phyloP scores from a whole-genome alignment of 139 green algal genomes.

The Edaphochlamys debaryana region DNA sequence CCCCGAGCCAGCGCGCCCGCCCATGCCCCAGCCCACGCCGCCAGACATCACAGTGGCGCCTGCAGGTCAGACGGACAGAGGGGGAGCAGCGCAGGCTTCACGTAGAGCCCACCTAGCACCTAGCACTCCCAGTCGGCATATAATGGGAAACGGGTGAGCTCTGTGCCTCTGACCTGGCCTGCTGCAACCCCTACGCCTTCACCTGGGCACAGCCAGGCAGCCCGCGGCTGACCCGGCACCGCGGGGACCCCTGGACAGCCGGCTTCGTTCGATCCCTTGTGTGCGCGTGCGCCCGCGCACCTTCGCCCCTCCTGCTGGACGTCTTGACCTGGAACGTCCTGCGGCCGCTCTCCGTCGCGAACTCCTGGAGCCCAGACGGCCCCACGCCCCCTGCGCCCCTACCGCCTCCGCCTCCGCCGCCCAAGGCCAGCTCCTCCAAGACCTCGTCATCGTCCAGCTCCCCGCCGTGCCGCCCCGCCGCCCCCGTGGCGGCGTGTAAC shows the following conservation, averaged over 20 bases:
- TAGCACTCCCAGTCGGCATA: too few relatives aligned
- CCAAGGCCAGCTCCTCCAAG: slow-evolving; percentile 23
- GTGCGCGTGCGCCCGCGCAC: too few relatives aligned
- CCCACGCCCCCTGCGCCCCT: background rate
- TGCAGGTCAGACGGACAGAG: background rate
- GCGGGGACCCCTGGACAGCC: background rate
- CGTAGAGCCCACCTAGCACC: too few relatives aligned
- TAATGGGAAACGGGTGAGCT: too few relatives aligned
- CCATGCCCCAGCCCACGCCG: slow-evolving; percentile 52
- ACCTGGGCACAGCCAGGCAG: too few relatives aligned
- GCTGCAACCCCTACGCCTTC: too few relatives aligned
- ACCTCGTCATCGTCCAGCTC: slow-evolving; percentile 38
- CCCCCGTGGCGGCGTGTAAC: background rate
- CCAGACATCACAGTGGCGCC: slow-evolving; percentile 13
- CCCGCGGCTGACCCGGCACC: too few relatives aligned
- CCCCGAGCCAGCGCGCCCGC: background rate
- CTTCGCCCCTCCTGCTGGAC: background rate
- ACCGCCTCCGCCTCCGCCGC: background rate
- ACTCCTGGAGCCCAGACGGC: slow-evolving; percentile 42
- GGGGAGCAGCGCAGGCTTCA: background rate
- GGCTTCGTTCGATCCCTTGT: background rate
- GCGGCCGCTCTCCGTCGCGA: slow-evolving; percentile 32
- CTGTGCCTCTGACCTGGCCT: too few relatives aligned
- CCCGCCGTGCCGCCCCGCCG: background rate
- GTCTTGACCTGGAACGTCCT: slow-evolving; percentile 34